Percentiles rank a stretch among this genome's conserved stretches.
Evolutionary conservation across 2,329 filamentous ascomycete genomes (phyloP).

Genomic region (Diplodia mutila): DNA sequence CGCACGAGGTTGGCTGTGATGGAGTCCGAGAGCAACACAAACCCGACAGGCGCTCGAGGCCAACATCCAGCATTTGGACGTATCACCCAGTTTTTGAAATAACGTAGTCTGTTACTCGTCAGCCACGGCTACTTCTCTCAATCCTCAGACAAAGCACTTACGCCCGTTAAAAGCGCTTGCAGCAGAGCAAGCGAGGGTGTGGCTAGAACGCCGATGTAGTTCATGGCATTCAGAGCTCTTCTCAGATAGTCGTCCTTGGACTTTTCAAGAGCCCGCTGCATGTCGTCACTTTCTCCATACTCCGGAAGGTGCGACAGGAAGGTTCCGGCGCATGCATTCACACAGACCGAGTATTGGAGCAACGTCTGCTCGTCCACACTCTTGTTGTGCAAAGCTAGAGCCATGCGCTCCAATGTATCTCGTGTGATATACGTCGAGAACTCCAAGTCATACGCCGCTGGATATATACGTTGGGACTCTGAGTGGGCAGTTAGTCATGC

Average conservation of each 20-base stretch:
- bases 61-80: constrained; percentile 38
- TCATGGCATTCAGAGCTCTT: constrained; percentile 37
- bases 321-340: constrained; percentile 36
- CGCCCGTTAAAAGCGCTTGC: constrained; percentile 38
- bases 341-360: constrained; percentile 37
- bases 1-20: constrained; percentile 25
- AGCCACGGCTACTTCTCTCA: not conserved
- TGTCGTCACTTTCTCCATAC: constrained; percentile 33
- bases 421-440: constrained; percentile 31
- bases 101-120: constrained; percentile 32
- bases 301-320: constrained; percentile 32
- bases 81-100: constrained; percentile 41
- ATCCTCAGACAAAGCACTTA: constrained; percentile 28
- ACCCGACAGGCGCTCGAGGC: constrained; percentile 39
- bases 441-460: not conserved
- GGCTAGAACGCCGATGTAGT: constrained; percentile 36
- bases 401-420: constrained; percentile 38
- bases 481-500: not conserved
- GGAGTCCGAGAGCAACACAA: constrained; percentile 39
- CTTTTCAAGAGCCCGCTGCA: constrained; percentile 35
- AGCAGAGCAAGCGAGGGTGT: constrained; percentile 36
- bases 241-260: constrained; percentile 36
- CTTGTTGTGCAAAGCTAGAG: constrained; percentile 36
- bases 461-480: not conserved
- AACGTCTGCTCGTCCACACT: constrained; percentile 37